Conservation (phyloP, 2,329 filamentous ascomycete genomes). For the Proliferodiscus dingleyae region DNA sequence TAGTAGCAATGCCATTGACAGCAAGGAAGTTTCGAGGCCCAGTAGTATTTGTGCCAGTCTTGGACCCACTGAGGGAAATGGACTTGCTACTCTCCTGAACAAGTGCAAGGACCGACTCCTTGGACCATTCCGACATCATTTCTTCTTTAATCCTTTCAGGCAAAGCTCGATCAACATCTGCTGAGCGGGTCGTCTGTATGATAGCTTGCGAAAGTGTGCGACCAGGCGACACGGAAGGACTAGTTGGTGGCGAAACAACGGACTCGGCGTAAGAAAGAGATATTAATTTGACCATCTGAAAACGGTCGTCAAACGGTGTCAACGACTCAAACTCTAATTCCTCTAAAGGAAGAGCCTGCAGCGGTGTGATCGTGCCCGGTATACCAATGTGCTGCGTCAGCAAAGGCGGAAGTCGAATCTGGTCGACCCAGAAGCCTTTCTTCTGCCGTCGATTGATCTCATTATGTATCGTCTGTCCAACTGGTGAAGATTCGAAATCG, state of each 20-base stretch:
- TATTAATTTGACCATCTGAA: conserved; percentile 68
- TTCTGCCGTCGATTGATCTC: conserved; percentile 72
- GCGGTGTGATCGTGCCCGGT: conserved; percentile 42
- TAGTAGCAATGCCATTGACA: conserved; percentile 47
- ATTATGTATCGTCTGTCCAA: conserved; percentile 66
- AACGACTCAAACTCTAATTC: conserved; percentile 59
- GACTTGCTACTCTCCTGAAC: conserved; percentile 67
- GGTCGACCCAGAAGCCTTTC: conserved; percentile 74
- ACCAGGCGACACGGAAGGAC: conserved; percentile 65
- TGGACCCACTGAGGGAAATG: conserved; percentile 71
- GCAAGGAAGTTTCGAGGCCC: conserved; percentile 50
- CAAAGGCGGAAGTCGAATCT: conserved; percentile 65
- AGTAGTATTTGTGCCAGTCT: conserved; percentile 50
- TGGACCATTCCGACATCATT: conserved; percentile 76
- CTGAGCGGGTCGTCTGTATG: conserved; percentile 42
- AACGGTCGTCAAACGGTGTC: conserved; percentile 70
- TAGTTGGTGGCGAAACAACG: conserved; percentile 59
- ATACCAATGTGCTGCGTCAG: conserved; percentile 56
- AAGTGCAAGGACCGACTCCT: conserved; percentile 64
- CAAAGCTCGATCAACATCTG: conserved; percentile 48
- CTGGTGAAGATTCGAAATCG: conserved; percentile 63
- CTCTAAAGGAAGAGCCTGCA: conserved; percentile 40
- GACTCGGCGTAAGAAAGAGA: conserved; percentile 64
- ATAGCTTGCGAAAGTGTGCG: conserved; percentile 60
- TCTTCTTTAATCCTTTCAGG: conserved; percentile 65